Conservation (phyloP, 2,329 filamentous ascomycete species). For the Trichophyton schoenleinii region DNA sequence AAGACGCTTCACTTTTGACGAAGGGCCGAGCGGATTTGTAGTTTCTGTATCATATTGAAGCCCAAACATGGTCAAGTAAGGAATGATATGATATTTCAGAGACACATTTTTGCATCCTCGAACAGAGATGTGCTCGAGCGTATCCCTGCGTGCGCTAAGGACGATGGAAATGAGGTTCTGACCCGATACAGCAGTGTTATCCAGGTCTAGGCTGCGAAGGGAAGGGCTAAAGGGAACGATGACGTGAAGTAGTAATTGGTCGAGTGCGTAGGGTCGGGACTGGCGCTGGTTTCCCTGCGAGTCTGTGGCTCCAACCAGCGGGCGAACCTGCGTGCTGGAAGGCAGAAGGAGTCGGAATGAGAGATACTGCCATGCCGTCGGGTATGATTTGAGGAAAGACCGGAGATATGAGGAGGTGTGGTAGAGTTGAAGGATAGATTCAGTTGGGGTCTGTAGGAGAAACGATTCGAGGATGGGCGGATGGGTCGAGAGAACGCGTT, state of each 20-base stretch:
- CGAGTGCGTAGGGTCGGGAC: conserved; percentile 46
- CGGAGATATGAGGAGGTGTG: conserved; percentile 46
- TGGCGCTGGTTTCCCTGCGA: conserved; percentile 30
- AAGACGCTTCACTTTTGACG: conserved; percentile 28
- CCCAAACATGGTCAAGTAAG: conserved; percentile 41
- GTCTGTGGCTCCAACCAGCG: conserved; percentile 23
- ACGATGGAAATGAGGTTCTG: conserved; percentile 44
- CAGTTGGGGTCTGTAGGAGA: conserved; percentile 44
- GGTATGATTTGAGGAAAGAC: conserved; percentile 43
- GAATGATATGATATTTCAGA: conserved; percentile 52
- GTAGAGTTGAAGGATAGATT: conserved; percentile 45
- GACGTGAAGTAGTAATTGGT: conserved; percentile 44
- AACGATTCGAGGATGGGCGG: conserved; percentile 48
- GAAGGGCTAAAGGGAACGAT: conserved; percentile 45
- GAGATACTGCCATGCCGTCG: conserved; percentile 48
- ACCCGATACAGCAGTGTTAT: conserved; percentile 49
- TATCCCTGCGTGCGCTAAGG: conserved; percentile 41
- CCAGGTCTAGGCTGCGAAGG: conserved; percentile 45
- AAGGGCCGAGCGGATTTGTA: conserved; percentile 26
- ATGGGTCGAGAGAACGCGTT: conserved; percentile 44
- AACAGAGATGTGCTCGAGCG: conserved; percentile 47
- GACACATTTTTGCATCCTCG: conserved; percentile 53
- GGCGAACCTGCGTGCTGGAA: conserved; percentile 26
- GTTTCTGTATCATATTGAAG: conserved; percentile 35
- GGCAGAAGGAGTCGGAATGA: conserved; percentile 43